These are phyloP conservation scores for Coemansia erecta DNA, from an alignment of 192 early-diverging fungal genomes.

Conservation along the genomic window DNA sequence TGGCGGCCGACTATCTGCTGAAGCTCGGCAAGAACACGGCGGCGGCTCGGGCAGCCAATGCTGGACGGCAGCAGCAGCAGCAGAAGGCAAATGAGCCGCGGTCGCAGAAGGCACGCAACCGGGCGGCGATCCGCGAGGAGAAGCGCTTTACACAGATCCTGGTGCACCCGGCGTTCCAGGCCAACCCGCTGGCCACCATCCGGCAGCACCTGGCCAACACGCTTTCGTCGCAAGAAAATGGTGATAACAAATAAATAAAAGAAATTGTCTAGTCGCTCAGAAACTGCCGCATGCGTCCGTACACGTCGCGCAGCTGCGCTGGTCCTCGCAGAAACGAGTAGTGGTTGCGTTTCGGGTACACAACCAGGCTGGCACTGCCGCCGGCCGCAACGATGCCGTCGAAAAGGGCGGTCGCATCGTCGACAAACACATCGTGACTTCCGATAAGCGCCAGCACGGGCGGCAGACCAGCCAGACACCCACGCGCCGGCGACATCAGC, in stretches of 20 bases:
- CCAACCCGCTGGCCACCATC: slow-evolving; percentile 69
- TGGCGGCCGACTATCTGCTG: slow-evolving; percentile 18
- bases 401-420: slow-evolving; percentile 15
- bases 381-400: not conserved
- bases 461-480: not conserved
- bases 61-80: too few relatives aligned
- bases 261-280: not conserved
- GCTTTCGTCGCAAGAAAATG: slow-evolving; percentile 23
- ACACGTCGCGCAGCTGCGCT: slow-evolving; percentile 19
- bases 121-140: slow-evolving; percentile 67
- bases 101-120: slow-evolving; percentile 58
- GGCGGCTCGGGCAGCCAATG: not conserved
- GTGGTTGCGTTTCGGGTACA: slow-evolving; percentile 24
- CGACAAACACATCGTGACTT: slow-evolving; percentile 18
- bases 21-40: slow-evolving; percentile 8
- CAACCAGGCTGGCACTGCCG: slow-evolving; percentile 7
- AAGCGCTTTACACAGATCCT: slow-evolving; percentile 71
- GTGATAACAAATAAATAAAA: not conserved
- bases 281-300: slow-evolving; percentile 18
- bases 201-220: slow-evolving; percentile 74
- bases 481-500: slow-evolving; percentile 19
- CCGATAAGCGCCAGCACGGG: slow-evolving; percentile 24
- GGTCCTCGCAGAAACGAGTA: slow-evolving; percentile 24
- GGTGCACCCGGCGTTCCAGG: slow-evolving; percentile 68
- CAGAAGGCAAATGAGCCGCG: not conserved